Percentiles rank a stretch among this genome's conserved stretches.
Conservation (phyloP, 2,329 filamentous ascomycete species). For the Fusarium foetens region DNA sequence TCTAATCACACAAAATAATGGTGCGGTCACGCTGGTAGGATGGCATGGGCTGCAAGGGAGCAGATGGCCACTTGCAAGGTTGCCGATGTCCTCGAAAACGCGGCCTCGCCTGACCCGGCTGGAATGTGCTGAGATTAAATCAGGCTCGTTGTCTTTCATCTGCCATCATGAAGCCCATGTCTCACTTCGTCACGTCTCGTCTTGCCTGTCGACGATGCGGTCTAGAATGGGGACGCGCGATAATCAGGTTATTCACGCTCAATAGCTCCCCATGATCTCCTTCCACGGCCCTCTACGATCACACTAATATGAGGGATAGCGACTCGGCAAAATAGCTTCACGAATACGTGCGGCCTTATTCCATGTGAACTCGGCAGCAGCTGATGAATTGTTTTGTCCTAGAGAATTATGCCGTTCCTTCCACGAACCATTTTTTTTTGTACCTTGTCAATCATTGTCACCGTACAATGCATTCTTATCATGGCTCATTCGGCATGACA, state of each 20-base stretch:
- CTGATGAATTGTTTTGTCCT: neutral
- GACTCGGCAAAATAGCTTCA: slow-evolving; percentile 3
- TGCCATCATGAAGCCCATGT: slow-evolving; percentile 17
- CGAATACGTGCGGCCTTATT: neutral
- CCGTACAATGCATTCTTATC: slow-evolving; percentile 2
- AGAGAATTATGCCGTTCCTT: neutral
- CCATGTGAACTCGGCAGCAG: neutral
- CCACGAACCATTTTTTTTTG: neutral
- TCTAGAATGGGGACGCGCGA: slow-evolving; percentile 30
- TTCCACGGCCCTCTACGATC: slow-evolving; percentile 1
- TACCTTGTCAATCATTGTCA: neutral
- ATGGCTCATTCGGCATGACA: slow-evolving; percentile 12
- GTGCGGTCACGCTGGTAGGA: slow-evolving; percentile 7
- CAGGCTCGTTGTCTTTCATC: slow-evolving; percentile 11
- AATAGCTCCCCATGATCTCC: slow-evolving; percentile 23
- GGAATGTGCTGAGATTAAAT: slow-evolving; percentile 32
- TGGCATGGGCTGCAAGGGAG: slow-evolving; percentile 29
- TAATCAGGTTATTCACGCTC: slow-evolving; percentile 21
- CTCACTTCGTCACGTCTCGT: slow-evolving; percentile 27
- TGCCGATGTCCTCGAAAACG: slow-evolving; percentile 4
- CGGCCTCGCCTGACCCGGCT: neutral
- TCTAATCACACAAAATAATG: slow-evolving; percentile 2
- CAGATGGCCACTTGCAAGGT: slow-evolving; percentile 15
- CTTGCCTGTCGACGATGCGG: slow-evolving; percentile 14
- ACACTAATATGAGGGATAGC: neutral